These are phyloP conservation scores for Croton laevigatus DNA, from an alignment of 441 rosid species.

Conservation along the genomic window DNA sequence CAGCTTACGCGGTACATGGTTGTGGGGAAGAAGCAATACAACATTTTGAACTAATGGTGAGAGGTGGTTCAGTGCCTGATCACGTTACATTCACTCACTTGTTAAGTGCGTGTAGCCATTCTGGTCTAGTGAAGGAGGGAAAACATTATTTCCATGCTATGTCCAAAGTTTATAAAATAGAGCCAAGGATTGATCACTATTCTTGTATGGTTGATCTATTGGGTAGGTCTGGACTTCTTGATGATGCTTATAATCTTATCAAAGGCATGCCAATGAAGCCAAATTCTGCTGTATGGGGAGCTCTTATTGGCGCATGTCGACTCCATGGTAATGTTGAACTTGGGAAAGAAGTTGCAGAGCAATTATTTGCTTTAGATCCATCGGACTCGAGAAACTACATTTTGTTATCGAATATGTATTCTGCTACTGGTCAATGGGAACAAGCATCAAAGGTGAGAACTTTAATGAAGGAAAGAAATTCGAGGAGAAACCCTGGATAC, in stretches of 20 bases:
- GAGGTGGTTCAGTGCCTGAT: slow-evolving; percentile 60
- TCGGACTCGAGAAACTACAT: slow-evolving; percentile 73
- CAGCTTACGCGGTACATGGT: slow-evolving; percentile 75
- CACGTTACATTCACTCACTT: slow-evolving; percentile 73
- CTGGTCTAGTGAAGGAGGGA: slow-evolving; percentile 70
- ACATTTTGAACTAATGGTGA: slow-evolving; percentile 63
- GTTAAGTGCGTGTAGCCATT: slow-evolving; percentile 75
- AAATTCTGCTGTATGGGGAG: slow-evolving; percentile 74
- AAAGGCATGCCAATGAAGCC: slow-evolving; percentile 63
- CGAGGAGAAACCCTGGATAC: slow-evolving; percentile 72
- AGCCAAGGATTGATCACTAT: slow-evolving; percentile 76
- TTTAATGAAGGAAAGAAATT: slow-evolving; percentile 67
- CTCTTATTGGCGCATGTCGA: slow-evolving; percentile 75
- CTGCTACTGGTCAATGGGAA: slow-evolving; percentile 63
- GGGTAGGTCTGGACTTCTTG: slow-evolving; percentile 73
- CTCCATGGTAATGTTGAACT: slow-evolving; percentile 65
- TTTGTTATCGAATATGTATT: slow-evolving; percentile 72
- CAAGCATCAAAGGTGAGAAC: slow-evolving; percentile 60
- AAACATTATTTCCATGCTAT: slow-evolving; percentile 51
- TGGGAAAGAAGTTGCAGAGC: slow-evolving; percentile 65
- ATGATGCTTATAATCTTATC: slow-evolving; percentile 56
- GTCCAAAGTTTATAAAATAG: slow-evolving; percentile 41
- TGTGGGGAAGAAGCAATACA: slow-evolving; percentile 61
- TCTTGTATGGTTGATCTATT: slow-evolving; percentile 74
- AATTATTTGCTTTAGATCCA: slow-evolving; percentile 58